Percentiles rank a stretch among this genome's conserved stretches.
Evolutionary conservation across 805 yeast genomes (phyloP).

Genomic region (Nakazawaea wickerhamii): DNA sequence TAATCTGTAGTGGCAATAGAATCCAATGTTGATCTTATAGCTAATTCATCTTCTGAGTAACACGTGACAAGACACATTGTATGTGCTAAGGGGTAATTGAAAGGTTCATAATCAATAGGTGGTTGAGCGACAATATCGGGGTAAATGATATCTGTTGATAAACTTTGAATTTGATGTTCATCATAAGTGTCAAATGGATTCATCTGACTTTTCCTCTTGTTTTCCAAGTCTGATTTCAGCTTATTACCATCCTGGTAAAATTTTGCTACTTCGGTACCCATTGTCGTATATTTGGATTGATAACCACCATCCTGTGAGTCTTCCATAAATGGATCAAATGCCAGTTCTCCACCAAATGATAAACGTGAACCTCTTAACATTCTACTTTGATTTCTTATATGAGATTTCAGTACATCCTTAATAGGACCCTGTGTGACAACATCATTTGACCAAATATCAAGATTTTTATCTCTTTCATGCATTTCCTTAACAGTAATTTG

Average conservation of each 20-base stretch:
- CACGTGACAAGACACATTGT: conserved; percentile 80
- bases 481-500: conserved; percentile 51
- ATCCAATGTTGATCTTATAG: conserved; percentile 82
- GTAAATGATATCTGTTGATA: conserved; percentile 57
- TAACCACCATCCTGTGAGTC: conserved; percentile 21
- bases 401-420: conserved; percentile 49
- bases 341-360: conserved; percentile 30
- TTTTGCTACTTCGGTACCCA: conserved; percentile 57
- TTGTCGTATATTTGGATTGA: conserved; percentile 48
- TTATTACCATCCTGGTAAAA: conserved; percentile 14
- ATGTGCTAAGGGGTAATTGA: conserved; percentile 72
- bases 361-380: conserved; percentile 34
- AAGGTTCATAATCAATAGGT: conserved; percentile 83
- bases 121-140: conserved; percentile 89
- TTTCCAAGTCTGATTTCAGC: too few species aligned
- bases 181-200: conserved; percentile 27
- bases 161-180: conserved; percentile 33
- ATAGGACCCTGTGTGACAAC: conserved; percentile 45
- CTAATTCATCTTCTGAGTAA: conserved; percentile 87
- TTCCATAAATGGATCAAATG: conserved; percentile 23
- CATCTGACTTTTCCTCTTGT: conserved; percentile 13
- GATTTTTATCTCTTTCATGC: conserved; percentile 56
- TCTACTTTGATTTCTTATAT: conserved; percentile 30
- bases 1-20: conserved; percentile 93
- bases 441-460: conserved; percentile 85